Percentiles rank a stretch among this genome's conserved stretches.
Conservation (phyloP, 768 basidiomycete genomes). For the Suillus subalutaceus region DNA sequence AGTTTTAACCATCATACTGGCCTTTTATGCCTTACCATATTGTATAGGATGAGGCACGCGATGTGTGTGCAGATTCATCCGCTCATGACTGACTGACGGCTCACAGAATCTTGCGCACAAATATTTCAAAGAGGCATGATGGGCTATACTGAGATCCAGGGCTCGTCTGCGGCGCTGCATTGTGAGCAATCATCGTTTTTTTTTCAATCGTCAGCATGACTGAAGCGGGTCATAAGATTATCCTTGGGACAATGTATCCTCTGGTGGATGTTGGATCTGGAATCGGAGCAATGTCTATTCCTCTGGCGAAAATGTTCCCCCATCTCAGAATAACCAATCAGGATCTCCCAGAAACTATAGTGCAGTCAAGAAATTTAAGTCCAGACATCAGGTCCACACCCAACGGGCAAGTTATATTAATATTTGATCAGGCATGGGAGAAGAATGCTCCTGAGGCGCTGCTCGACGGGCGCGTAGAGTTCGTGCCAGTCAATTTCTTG, state of each 20-base stretch:
- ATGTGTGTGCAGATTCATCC: too few species aligned
- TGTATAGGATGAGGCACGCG: too few species aligned
- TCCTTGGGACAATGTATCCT: constrained; percentile 28
- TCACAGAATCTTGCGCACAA: too few species aligned
- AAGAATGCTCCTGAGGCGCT: constrained; percentile 24
- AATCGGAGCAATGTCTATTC: constrained; percentile 28
- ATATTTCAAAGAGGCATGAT: too few species aligned
- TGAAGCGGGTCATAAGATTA: not conserved
- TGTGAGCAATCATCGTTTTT: too few species aligned
- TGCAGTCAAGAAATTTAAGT: constrained; percentile 2
- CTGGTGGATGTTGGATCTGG: constrained; percentile 34
- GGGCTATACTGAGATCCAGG: too few species aligned
- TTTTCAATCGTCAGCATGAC: not conserved
- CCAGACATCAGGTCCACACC: not conserved
- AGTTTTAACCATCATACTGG: too few species aligned
- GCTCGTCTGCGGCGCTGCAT: too few species aligned
- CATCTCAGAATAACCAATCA: constrained; percentile 30
- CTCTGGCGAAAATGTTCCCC: constrained; percentile 28
- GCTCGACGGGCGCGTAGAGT: constrained; percentile 17
- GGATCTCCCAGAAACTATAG: constrained; percentile 31
- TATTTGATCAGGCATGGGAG: constrained; percentile 16
- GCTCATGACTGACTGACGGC: too few species aligned
- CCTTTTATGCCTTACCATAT: too few species aligned
- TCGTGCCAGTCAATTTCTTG: constrained; percentile 16
- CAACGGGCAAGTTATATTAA: not conserved